Base-by-base conservation (phyloP, 176 grass and related monocot genomes). In the Metroxylon sagu region DNA sequence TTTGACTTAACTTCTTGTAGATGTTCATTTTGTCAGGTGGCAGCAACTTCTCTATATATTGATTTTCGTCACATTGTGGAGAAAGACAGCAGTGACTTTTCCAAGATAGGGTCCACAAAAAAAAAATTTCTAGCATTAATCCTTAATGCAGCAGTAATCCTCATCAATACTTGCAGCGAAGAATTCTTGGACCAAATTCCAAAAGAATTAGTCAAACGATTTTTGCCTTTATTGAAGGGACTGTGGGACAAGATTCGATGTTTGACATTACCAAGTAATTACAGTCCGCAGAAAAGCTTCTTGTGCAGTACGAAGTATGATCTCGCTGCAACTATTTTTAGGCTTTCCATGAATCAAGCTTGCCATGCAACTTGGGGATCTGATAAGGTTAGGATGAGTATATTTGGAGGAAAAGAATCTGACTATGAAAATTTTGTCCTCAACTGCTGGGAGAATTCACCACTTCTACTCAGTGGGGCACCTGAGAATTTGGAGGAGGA, bases 271-370 rank as follows among this genome's bases (percentile, higher is more conserved):
- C 54, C 53, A 18, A 48, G 19, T 15, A 62, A 54, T 48, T 43
- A 43, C 8, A 43, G 8, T 43, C 35, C 8, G 8, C 15, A 10
- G 14, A 29, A n/a, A 39, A 66, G 3, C 65, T 65, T 57, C 54
- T 30, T 77, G 62, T 76, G 67, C 23, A 72, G 62, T 71, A 77
- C 18, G 62, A 58, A 61, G 57, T 48, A 52, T 82, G 66, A 87
- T 30, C 62, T 88, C 69, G 63, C 80, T 55, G 73, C 79, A 64
- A 76, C 92, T 67, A 88, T 96, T 80, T 96, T 96, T 58, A 90
- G 74, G 78, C 70, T 96, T 64, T 85, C 91, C 18, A 76, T 85
- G 70, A 65, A 73, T 26, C 57, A 73, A 62, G 17, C 71, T 52
- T 30, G 14, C 63, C 57, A 71, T 49, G 50, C 51, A 19, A 19